Evolutionary conservation across 1,139 yeast genomes (phyloP).

Genomic region (Sugiyamaella sp.): DNA sequence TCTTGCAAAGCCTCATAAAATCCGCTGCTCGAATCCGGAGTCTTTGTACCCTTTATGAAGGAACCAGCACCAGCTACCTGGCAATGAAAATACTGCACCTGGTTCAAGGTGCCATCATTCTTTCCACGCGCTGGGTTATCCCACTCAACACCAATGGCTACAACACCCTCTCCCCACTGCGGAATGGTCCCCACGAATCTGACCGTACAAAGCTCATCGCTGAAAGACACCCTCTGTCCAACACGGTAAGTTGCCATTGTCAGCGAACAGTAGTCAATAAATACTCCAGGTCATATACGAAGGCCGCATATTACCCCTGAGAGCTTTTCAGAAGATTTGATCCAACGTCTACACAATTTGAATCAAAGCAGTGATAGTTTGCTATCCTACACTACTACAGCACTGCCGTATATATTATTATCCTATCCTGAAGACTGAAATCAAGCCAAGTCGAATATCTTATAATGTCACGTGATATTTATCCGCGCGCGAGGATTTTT

Average conservation of each 20-base stretch:
- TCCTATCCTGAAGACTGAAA: not conserved
- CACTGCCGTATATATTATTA: too few species aligned
- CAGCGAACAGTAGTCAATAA: not conserved
- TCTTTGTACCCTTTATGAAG: slow-evolving; percentile 57
- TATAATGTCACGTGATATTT: slow-evolving; percentile 4
- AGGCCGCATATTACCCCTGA: not conserved
- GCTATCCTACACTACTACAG: too few species aligned
- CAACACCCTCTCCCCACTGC: slow-evolving; percentile 56
- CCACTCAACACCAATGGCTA: slow-evolving; percentile 86
- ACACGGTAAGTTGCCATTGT: slow-evolving; percentile 25
- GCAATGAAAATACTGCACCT: slow-evolving; percentile 50
- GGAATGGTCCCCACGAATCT: slow-evolving; percentile 61
- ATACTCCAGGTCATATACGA: too few species aligned
- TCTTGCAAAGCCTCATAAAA: slow-evolving; percentile 55
- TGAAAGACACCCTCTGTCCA: slow-evolving; percentile 53
- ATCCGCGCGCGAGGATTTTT: slow-evolving; percentile 10
- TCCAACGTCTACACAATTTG: too few species aligned
- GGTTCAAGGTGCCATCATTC: slow-evolving; percentile 55
- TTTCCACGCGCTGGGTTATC: slow-evolving; percentile 64
- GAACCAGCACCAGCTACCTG: slow-evolving; percentile 55
- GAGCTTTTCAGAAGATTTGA: too few species aligned
- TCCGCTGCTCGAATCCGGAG: slow-evolving; percentile 37
- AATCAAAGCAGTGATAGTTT: too few species aligned
- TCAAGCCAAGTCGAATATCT: not conserved
- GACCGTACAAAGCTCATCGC: slow-evolving; percentile 62